These are phyloP conservation scores for Leptodontidium sp. DNA, from an alignment of 2,329 filamentous ascomycete species.

Conservation along the genomic window DNA sequence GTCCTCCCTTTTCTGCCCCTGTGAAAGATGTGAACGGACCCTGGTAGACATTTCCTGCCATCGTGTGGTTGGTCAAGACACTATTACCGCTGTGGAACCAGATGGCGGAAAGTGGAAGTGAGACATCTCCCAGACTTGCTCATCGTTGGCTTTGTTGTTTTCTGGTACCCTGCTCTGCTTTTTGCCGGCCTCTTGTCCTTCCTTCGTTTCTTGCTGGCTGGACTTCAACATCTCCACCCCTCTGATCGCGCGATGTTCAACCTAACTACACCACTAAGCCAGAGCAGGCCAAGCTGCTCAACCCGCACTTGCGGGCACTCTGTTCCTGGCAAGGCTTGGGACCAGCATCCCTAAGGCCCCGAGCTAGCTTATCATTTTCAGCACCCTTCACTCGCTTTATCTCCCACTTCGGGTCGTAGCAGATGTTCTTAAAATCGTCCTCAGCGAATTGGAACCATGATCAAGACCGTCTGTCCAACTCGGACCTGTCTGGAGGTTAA, in stretches of 20 bases:
- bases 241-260: background rate
- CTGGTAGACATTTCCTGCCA: background rate
- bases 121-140: conserved; percentile 15
- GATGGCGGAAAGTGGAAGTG: conserved; percentile 14
- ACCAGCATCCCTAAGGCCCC: background rate
- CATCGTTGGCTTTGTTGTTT: background rate
- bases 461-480: background rate
- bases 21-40: conserved; percentile 3
- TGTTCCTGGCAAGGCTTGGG: conserved; percentile 15
- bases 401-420: background rate
- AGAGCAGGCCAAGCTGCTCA: background rate
- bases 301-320: conserved; percentile 15
- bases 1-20: conserved; percentile 4
- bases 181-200: background rate
- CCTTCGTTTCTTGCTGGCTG: background rate
- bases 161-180: background rate
- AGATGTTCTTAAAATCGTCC: conserved; percentile 17
- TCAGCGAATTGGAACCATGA: conserved; percentile 2
- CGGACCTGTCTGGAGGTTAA: background rate
- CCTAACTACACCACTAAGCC: conserved; percentile 10
- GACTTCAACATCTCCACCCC: background rate
- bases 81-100: conserved; percentile 6
- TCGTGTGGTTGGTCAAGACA: conserved; percentile 9
- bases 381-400: conserved; percentile 11
- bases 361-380: conserved; percentile 13